Base-by-base conservation (phyloP, 2,329 filamentous ascomycete species). In the Periconia digitata region DNA sequence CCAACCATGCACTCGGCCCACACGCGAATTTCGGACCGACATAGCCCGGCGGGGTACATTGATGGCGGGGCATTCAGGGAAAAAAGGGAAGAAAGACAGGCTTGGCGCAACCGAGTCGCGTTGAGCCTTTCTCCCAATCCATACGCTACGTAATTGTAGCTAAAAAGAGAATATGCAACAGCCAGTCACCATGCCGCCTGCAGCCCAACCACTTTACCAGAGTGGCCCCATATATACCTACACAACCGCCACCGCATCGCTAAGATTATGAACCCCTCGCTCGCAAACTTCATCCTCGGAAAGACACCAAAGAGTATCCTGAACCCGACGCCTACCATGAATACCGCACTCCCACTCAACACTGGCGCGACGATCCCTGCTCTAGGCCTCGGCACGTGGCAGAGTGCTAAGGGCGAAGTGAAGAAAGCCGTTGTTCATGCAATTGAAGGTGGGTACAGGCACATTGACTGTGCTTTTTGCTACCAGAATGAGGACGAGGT, bases 401-500 rank as follows among this genome's bases (percentile, higher is more conserved):
- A 72, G 51, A 69, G 67, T 54, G 62, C 59, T 42, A 71, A 74
- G 23, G 75, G 76, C 20, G 69, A 78, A 55, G 76, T 77, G 46
- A 75, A 76, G 64, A 69, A 66, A 43, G 75, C 76, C 15, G 76
- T 79, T 6, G 57, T 71, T 23, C 73, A 77, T 47, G 76, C 76
- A 8, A 71, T 79, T 52, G 75, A 76, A 60, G 58, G 58, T n/a
- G 76, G 76, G 16, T 79, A 79, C 67, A 68, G 71, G 40, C 77
- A 79, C 62, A 79, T 91, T 59, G 87, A 91, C 73, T 82, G 84
- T 57, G 85, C 87, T 6, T 89, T 87, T 76, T 87, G 85, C 74
- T 90, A 90, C 72, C 85, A 79, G 59, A 92, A 95, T 70, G 90
- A 95, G 73, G 81, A 86, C 40, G 89, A 92, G 70, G 90, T 95